Conservation (phyloP, 306 rosid genomes). For the Cucumis cinereus region DNA sequence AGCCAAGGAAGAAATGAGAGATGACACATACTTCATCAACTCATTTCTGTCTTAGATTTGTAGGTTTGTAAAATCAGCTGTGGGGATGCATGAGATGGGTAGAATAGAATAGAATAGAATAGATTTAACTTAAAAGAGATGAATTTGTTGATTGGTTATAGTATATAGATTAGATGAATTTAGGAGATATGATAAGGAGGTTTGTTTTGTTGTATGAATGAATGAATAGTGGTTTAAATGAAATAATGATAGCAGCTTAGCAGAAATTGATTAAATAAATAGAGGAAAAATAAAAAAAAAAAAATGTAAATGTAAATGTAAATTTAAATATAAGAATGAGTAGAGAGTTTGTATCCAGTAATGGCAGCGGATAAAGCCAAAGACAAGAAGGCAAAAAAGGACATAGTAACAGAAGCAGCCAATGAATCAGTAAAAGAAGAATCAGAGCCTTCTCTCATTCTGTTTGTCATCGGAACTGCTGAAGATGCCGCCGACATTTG, state of each 20-base stretch:
- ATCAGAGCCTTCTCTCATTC: slow-evolving; percentile 50
- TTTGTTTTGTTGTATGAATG: neutral
- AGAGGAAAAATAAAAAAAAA: no score
- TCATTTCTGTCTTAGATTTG: slow-evolving; percentile 5
- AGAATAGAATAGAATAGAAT: neutral
- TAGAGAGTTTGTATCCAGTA: slow-evolving; percentile 56
- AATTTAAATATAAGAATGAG: slow-evolving; percentile 34
- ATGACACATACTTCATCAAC: slow-evolving; percentile 25
- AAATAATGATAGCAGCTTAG: no score
- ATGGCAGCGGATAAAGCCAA: slow-evolving; percentile 44
- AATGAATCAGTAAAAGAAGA: slow-evolving; percentile 48
- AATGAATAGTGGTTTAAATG: neutral
- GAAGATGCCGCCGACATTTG: slow-evolving; percentile 69
- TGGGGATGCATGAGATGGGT: neutral
- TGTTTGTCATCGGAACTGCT: slow-evolving; percentile 53
- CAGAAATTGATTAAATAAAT: no score
- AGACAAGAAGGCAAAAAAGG: slow-evolving; percentile 50
- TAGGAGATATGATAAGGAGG: neutral
- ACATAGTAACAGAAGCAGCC: slow-evolving; percentile 57
- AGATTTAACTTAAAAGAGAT: neutral
- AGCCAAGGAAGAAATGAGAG: slow-evolving; percentile 34
- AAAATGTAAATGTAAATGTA: no score
- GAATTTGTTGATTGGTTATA: neutral
- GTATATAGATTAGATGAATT: neutral
- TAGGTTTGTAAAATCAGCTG: neutral